A percentile compares a stretch with the other conserved stretches of the same genome.
Conservation (phyloP, 2,329 filamentous ascomycete genomes). For the Fusarium metavorans region DNA sequence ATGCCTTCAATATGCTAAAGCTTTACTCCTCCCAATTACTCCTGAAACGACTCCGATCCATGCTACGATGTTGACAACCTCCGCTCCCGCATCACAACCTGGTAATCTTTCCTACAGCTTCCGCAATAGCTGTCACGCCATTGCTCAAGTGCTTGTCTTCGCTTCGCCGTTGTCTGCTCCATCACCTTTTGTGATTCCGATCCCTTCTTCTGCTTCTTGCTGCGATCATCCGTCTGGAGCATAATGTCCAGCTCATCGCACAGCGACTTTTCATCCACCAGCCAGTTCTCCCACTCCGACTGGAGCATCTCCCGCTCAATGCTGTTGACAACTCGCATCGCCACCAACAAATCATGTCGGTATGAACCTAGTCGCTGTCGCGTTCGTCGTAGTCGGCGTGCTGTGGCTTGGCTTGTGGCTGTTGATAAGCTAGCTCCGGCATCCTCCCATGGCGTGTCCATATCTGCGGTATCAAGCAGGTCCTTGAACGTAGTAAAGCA, state of each 20-base stretch:
- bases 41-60: neutral
- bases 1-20: neutral
- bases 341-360: conserved; percentile 90
- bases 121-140: conserved; percentile 69
- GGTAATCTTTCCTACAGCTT: conserved; percentile 63
- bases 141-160: conserved; percentile 54
- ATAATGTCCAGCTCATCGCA: conserved; percentile 73
- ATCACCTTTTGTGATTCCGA: conserved; percentile 48
- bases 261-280: conserved; percentile 79
- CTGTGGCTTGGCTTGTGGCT: conserved; percentile 64
- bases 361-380: conserved; percentile 86
- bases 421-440: conserved; percentile 62
- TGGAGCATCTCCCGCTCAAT: conserved; percentile 88
- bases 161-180: conserved; percentile 45
- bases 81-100: conserved; percentile 48
- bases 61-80: conserved; percentile 38
- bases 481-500: conserved; percentile 72
- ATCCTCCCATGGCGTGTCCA: conserved; percentile 68
- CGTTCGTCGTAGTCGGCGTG: conserved; percentile 79
- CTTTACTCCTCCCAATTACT: neutral
- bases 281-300: conserved; percentile 94
- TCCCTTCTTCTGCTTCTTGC: conserved; percentile 32
- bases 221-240: conserved; percentile 49
- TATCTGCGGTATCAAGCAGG: conserved; percentile 68
- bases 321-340: conserved; percentile 88